Base-by-base conservation (phyloP, 108 stramenopile genomes). In the Cyclotella distinguenda region DNA sequence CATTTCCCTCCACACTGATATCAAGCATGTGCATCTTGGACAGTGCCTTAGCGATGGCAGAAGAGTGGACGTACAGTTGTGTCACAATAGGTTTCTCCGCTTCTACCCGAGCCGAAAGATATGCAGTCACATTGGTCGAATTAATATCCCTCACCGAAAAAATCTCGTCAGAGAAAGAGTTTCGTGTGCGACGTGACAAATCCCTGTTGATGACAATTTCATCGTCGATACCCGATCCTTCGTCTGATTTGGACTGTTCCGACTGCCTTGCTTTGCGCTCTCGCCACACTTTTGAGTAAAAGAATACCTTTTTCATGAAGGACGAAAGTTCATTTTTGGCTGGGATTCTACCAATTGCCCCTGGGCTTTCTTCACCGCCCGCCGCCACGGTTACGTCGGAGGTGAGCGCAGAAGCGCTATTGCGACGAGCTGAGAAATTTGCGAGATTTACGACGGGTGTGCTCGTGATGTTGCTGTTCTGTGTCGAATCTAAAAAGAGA, bases 21-120 rank as follows among this genome's bases (percentile, higher is more conserved):
- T 86, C 85, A 19, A 71, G 54, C 80, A 85, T 61, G 35, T 66
- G 73, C 23, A 12, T 1, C 60, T 71, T 71, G 12, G 70, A 62
- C 25, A 62, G 19, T 2, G 38, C 70, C 36, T 32, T 31, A 10
- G 22, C 12, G 15, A 71, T 40, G 12, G 53, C 44, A 5, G 43
- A 51, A 2, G 60, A 42, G 28, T 71, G 70, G 28, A 47, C 47
- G 47, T 62, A 62, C 7, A 54, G 45, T 5, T 62, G 53, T 0
- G 15, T 35, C 22, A 58, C 67, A 4, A 45, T 35, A 4, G 70
- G 70, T 23, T 44, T 60, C 23, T 62, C 70, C 0, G 61, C 50
- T 44, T 71, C 60, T 0, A 62, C 60, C 4, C 60, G 39, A 45
- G 70, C 68, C 6, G 68, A 50, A 21, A 62, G 45, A 32, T 71